These are phyloP conservation scores for Trichoderma sp. DNA, from an alignment of 2,329 filamentous ascomycete genomes.

Conservation along the genomic window DNA sequence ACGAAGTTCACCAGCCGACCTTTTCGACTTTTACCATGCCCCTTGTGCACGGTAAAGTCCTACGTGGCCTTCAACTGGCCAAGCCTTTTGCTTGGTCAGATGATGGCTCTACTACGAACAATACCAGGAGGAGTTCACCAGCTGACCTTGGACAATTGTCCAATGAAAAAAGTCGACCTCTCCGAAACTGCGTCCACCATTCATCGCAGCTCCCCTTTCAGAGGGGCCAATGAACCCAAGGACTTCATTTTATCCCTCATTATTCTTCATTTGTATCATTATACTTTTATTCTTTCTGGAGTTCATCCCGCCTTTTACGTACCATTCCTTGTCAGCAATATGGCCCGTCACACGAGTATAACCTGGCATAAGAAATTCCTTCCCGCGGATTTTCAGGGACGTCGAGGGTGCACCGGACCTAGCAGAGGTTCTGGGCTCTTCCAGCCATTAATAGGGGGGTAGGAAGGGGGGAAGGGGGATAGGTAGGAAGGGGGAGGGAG, in stretches of 20 bases:
- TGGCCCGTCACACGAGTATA: neutral
- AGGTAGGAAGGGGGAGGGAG: too few species aligned
- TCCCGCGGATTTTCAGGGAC: neutral
- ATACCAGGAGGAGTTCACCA: conserved; percentile 32
- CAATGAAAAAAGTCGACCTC: conserved; percentile 29
- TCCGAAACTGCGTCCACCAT: conserved; percentile 37
- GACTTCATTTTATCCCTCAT: neutral
- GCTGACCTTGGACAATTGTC: conserved; percentile 21
- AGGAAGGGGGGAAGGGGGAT: too few species aligned
- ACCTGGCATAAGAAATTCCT: neutral
- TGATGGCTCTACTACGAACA: conserved; percentile 24
- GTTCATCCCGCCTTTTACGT: neutral
- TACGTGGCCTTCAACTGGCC: neutral
- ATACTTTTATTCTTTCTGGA: neutral
- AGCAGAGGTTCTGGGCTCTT: neutral
- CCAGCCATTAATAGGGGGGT: neutral
- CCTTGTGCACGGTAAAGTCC: too few species aligned
- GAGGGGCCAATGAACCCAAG: conserved; percentile 12
- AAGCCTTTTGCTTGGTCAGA: conserved; percentile 32
- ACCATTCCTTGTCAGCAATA: neutral
- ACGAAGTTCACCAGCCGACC: conserved; percentile 19
- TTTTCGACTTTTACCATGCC: neutral
- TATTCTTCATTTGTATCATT: too few species aligned
- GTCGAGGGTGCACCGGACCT: neutral
- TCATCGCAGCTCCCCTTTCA: conserved; percentile 25